Percentiles rank a stretch among this genome's conserved stretches.
Evolutionary conservation across 257 asterid genomes (phyloP).

Genomic region (Solanum microdontum): DNA sequence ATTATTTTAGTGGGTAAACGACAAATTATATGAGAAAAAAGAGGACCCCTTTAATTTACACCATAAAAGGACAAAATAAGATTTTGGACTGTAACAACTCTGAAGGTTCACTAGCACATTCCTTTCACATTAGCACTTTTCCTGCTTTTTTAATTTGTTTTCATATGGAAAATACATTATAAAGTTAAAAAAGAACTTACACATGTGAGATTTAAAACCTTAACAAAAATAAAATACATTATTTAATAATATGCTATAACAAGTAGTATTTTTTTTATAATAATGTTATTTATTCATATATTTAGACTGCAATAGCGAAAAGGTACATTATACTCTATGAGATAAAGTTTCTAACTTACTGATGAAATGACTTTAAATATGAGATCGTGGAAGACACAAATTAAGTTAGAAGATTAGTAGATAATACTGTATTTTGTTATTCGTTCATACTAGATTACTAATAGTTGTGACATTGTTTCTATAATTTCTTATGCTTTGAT

Average conservation of each 20-base stretch:
- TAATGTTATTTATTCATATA: too few relatives aligned
- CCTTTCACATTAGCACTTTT: neutral
- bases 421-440: accelerated
- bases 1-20: neutral
- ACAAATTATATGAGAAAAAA: neutral
- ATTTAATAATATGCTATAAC: neutral
- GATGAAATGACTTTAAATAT: neutral
- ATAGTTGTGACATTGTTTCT: neutral
- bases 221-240: too few relatives aligned
- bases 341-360: too few relatives aligned
- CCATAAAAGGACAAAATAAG: neutral
- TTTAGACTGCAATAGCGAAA: neutral
- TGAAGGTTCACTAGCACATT: neutral
- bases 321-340: neutral
- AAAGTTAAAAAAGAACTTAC: too few relatives aligned
- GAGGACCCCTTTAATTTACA: neutral
- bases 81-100: neutral
- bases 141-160: neutral
- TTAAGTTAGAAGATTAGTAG: neutral
- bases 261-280: too few relatives aligned
- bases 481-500: neutral
- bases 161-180: neutral
- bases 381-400: neutral
- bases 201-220: neutral
- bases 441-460: neutral